A percentile compares a stretch with the other conserved stretches of the same genome.
phyloP scores from a whole-genome alignment of 805 yeast species.

The Zygoascus tannicola region DNA sequence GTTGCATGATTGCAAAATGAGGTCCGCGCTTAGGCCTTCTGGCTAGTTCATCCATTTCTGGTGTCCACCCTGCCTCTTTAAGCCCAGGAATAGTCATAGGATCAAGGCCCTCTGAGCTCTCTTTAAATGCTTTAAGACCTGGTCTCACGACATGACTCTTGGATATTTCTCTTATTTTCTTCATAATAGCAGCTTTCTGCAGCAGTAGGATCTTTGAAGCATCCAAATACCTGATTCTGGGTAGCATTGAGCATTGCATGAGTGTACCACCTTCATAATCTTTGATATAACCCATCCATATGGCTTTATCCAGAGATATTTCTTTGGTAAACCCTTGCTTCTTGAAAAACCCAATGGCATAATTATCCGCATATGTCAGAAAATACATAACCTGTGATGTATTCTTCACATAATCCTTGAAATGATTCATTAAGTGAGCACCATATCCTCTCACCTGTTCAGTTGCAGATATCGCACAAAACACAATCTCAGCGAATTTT shows the following conservation, averaged over 20 bases:
- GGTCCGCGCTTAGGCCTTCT: constrained; percentile 92
- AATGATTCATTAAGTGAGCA: constrained; percentile 96
- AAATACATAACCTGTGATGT: constrained; percentile 81
- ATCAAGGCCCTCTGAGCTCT: constrained; percentile 38
- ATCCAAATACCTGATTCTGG: constrained; percentile 79
- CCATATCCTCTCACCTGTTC: constrained; percentile 99
- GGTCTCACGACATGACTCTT: constrained; percentile 72
- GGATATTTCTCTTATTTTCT: constrained; percentile 71
- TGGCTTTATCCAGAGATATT: constrained; percentile 68
- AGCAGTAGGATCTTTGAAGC: constrained; percentile 73
- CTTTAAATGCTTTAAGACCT: constrained; percentile 66
- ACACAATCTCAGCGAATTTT: constrained; percentile 94
- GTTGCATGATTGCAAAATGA: constrained; percentile 89
- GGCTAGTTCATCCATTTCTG: constrained; percentile 95
- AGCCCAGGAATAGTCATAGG: constrained; percentile 86
- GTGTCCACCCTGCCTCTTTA: constrained; percentile 93
- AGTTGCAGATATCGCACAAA: constrained; percentile 94
- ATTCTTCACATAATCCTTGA: constrained; percentile 87
- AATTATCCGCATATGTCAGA: constrained; percentile 94
- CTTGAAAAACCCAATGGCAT: constrained; percentile 96
- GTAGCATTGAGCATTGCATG: constrained; percentile 95
- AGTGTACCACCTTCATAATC: constrained; percentile 98
- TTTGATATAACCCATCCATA: constrained; percentile 98
- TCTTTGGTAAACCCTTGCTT: constrained; percentile 98
- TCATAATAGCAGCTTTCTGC: constrained; percentile 85